Percentiles rank a stretch among this genome's conserved stretches.
Conservation (phyloP, 257 asterid species). For the Asclepias syriaca region DNA sequence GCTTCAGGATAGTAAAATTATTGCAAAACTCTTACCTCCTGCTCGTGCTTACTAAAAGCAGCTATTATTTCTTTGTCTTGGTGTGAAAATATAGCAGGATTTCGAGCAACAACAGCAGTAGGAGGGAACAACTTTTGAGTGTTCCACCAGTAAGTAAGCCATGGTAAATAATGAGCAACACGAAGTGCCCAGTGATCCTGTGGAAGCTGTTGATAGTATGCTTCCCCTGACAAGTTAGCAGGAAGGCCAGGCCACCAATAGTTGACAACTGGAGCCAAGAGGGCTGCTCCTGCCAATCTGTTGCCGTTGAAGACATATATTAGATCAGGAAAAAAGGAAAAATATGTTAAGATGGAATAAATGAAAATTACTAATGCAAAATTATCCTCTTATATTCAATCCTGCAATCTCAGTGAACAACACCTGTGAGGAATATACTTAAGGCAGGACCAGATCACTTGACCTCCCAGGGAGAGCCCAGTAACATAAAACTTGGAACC, state of each 20-base stretch:
- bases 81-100: conserved; percentile 31
- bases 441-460: conserved; percentile 74
- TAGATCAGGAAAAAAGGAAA: neutral
- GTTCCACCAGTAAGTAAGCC: conserved; percentile 94
- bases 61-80: conserved; percentile 58
- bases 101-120: conserved; percentile 28
- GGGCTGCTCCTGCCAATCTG: conserved; percentile 88
- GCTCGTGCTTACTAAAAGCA: conserved; percentile 3
- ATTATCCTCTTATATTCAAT: neutral
- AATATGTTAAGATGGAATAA: neutral
- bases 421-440: conserved; percentile 93
- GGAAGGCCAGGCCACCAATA: conserved; percentile 88
- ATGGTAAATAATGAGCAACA: conserved; percentile 66
- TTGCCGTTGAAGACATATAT: conserved; percentile 1
- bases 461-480: conserved; percentile 93
- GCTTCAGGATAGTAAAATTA: neutral
- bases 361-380: neutral
- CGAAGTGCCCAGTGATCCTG: conserved; percentile 82
- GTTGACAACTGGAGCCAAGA: conserved; percentile 70
- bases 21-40: conserved; percentile 12
- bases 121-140: conserved; percentile 75
- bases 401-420: neutral
- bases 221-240: conserved; percentile 55
- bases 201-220: conserved; percentile 32
- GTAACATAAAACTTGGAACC: conserved; percentile 64